phyloP scores from a whole-genome alignment of 2,329 filamentous ascomycete genomes.

The Didymella segeticola region DNA sequence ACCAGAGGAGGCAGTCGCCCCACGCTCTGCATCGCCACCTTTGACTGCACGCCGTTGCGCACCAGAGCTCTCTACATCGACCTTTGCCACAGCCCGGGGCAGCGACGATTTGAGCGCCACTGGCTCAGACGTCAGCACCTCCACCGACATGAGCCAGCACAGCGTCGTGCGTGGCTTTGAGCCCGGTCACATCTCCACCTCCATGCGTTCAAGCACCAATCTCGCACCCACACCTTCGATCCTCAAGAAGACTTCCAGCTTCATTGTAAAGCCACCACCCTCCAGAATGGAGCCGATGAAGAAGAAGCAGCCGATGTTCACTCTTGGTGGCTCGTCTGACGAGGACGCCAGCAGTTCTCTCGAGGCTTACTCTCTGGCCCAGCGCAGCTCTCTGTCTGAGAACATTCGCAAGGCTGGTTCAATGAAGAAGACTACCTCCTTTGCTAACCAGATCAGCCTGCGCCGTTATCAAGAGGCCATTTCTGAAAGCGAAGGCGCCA shows the following conservation, averaged over 20 bases:
- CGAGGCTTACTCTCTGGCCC: slow-evolving; percentile 59
- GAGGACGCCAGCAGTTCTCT: slow-evolving; percentile 84
- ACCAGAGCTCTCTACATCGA: slow-evolving; percentile 67
- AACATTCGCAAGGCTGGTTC: slow-evolving; percentile 55
- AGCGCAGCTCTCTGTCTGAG: slow-evolving; percentile 63
- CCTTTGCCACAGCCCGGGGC: slow-evolving; percentile 55
- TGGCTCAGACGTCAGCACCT: slow-evolving; percentile 68
- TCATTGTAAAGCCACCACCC: slow-evolving; percentile 35
- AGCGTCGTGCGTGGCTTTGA: slow-evolving; percentile 88
- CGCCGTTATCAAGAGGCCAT: slow-evolving; percentile 66
- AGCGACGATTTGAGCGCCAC: slow-evolving; percentile 50
- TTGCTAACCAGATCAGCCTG: slow-evolving; percentile 76
- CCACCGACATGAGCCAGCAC: slow-evolving; percentile 65
- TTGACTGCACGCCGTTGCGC: slow-evolving; percentile 54
- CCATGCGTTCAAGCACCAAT: slow-evolving; percentile 67
- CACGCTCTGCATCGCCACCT: slow-evolving; percentile 52
- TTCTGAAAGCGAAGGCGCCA: slow-evolving; percentile 64
- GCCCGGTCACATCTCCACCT: slow-evolving; percentile 74
- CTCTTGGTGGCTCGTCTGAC: slow-evolving; percentile 80
- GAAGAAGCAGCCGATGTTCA: slow-evolving; percentile 74
- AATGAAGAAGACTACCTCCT: slow-evolving; percentile 79
- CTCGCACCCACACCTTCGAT: slow-evolving; percentile 64
- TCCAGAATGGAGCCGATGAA: slow-evolving; percentile 55
- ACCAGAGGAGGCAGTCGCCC: slow-evolving; percentile 18
- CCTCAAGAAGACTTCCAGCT: slow-evolving; percentile 59